Percentiles rank a stretch among this genome's conserved stretches.
Conservation (phyloP, 106 monocot genomes). For the Dendrobium catenatum region DNA sequence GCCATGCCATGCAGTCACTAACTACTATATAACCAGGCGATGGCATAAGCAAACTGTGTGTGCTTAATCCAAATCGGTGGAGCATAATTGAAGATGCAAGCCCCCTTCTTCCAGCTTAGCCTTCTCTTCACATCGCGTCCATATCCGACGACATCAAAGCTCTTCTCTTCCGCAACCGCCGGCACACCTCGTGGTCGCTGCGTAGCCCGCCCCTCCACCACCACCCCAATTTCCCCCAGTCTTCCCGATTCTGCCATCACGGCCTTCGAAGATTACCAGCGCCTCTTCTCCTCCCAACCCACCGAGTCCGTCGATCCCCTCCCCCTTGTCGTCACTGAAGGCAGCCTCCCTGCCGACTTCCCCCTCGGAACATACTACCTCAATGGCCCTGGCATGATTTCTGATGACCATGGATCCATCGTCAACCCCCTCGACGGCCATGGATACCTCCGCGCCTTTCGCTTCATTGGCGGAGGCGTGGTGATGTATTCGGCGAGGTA, state of each 20-base stretch:
- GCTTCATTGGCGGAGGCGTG: slow-evolving; percentile 20
- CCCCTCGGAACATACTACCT: slow-evolving; percentile 55
- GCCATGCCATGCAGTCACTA: no score
- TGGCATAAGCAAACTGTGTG: no score
- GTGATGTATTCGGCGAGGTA: slow-evolving; percentile 67
- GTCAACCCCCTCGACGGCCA: slow-evolving; percentile 92
- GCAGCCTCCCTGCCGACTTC: slow-evolving; percentile 44
- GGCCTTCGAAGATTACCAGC: slow-evolving; percentile 72
- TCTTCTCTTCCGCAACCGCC: neutral
- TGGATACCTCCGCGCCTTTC: slow-evolving; percentile 83
- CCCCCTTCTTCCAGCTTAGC: no score
- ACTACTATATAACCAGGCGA: no score
- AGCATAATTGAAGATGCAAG: no score
- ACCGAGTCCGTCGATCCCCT: slow-evolving; percentile 35
- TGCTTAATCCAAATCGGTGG: no score
- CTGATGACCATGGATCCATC: slow-evolving; percentile 79
- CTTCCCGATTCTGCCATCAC: slow-evolving; percentile 4
- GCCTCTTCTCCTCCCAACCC: slow-evolving; percentile 70
- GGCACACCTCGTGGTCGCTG: neutral
- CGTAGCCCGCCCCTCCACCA: neutral
- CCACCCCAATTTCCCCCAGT: neutral
- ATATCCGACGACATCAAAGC: no score
- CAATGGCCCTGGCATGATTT: slow-evolving; percentile 64
- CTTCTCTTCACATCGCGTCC: no score
- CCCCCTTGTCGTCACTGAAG: slow-evolving; percentile 29